Conservation (phyloP, 1,284 basidiomycete species). For the Melampsora americana region DNA sequence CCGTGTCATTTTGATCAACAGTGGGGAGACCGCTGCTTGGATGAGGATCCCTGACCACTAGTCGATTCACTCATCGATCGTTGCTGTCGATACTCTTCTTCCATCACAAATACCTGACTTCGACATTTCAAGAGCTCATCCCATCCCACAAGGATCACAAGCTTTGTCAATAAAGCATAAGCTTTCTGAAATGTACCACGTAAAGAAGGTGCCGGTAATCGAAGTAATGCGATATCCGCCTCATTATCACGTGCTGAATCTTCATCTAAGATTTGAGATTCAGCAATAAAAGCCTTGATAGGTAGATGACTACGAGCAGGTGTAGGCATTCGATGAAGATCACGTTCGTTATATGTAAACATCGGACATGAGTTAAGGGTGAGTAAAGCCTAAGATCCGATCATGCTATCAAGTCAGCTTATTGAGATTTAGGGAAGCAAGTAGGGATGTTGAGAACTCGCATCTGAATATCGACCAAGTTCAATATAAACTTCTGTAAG, state of each 20-base stretch:
- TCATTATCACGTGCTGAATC: conserved; percentile 73
- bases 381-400: conserved; percentile 65
- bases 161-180: conserved; percentile 79
- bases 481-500: conserved; percentile 92
- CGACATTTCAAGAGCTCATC: conserved; percentile 93
- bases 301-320: conserved; percentile 82
- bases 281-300: conserved; percentile 76
- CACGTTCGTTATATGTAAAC: conserved; percentile 98
- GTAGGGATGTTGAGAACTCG: conserved; percentile 50
- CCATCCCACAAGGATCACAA: conserved; percentile 94
- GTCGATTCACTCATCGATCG: conserved; percentile 52
- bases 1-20: conserved; percentile 56
- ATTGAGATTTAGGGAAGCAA: not conserved
- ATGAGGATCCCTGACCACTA: conserved; percentile 65
- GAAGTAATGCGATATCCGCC: conserved; percentile 85
- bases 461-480: conserved; percentile 76
- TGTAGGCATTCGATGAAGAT: conserved; percentile 80
- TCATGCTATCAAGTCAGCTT: not conserved
- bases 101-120: conserved; percentile 97
- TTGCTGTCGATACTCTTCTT: conserved; percentile 85
- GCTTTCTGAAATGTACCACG: conserved; percentile 94
- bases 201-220: conserved; percentile 87
- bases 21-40: conserved; percentile 53
- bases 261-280: conserved; percentile 63
- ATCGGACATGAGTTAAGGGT: conserved; percentile 98